Percentiles rank a stretch among this genome's conserved stretches.
These are phyloP conservation scores for Limnanthes douglasii DNA, from an alignment of 345 rosid species.

Conservation along the genomic window DNA sequence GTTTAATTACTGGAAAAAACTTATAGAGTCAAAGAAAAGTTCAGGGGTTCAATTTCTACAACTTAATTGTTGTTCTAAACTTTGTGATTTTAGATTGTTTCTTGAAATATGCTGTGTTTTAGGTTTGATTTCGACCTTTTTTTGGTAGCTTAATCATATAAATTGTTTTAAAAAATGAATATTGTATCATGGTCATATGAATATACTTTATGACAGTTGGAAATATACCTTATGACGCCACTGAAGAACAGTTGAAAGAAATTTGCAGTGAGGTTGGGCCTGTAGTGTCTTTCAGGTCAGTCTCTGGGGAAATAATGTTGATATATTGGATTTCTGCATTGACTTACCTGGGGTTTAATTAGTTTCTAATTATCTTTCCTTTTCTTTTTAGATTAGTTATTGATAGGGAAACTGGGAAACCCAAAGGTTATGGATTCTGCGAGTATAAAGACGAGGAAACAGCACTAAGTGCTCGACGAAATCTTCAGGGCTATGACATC, in stretches of 20 bases:
- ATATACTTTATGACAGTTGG: slow-evolving; percentile 67
- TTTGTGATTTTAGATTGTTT: background rate
- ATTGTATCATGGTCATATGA: no score
- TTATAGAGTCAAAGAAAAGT: no score
- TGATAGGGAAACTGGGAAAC: slow-evolving; percentile 97
- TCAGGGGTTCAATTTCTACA: background rate
- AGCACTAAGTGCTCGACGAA: slow-evolving; percentile 95
- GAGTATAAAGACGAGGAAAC: slow-evolving; percentile 99
- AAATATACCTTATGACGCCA: slow-evolving; percentile 94
- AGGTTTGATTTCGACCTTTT: no score
- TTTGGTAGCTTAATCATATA: no score
- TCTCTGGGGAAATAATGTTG: background rate
- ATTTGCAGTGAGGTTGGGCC: slow-evolving; percentile 97
- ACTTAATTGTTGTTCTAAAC: background rate
- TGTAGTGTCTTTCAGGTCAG: slow-evolving; percentile 94
- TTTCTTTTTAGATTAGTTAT: slow-evolving; percentile 59
- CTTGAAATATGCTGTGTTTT: background rate
- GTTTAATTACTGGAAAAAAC: no score
- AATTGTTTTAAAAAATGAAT: no score
- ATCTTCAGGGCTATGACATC: slow-evolving; percentile 88
- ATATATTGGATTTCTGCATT: background rate
- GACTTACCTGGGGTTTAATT: background rate
- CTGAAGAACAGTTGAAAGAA: slow-evolving; percentile 95
- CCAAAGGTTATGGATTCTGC: slow-evolving; percentile 97
- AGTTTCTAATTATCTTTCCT: background rate